Evolutionary conservation across 192 early-diverging fungal species (phyloP), one percentile per base, ranked within the genome.

Genomic region (Funneliformis geosporum): DNA sequence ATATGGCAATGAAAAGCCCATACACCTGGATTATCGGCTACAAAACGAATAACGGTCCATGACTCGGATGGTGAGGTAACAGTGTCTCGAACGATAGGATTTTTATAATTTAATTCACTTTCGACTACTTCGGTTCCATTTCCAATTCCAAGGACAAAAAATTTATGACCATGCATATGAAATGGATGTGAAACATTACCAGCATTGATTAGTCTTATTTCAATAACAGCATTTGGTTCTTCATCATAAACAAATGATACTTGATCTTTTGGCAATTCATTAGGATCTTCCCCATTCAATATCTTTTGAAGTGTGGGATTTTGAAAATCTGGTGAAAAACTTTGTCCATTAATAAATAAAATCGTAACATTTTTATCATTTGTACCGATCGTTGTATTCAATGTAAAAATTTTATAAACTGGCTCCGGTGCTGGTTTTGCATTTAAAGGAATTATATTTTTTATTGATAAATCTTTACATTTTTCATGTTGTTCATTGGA

Each of bases 1-100:
- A 86, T 86, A 27, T 86, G 85, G 55, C 83, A 86, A 78, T 86
- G 85, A 40, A 86, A 80, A 5, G 68, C 43, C 83, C 85, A 86
- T 60, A 85, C 27, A 12, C 85, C 85, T 2, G 85, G 82, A 44
- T 84, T 86, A 40, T 87, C 80, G 43, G 21, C 59, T 8, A 67
- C 28, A 42, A 82, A 81, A 7, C 79, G 67, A 55, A 82, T 11
- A 18, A 75, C 64, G 76, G 69, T 10, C 85, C 84, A 73, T 33
- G 76, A 3, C 71, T n/a, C 14, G 80, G 83, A 27, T 21, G 82
- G 83, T 16, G 83, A 28, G 4, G 80, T 85, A n/a, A 75, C 50
- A 11, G 82, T 85, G 28, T 86, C 84, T 4, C 85, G 74, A 38
- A 79, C 38, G 28, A 81, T 25, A 1, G 85, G 85, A 60, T 85